Conservation (phyloP, 176 grass and related monocot genomes). For the Melocanna baccifera region DNA sequence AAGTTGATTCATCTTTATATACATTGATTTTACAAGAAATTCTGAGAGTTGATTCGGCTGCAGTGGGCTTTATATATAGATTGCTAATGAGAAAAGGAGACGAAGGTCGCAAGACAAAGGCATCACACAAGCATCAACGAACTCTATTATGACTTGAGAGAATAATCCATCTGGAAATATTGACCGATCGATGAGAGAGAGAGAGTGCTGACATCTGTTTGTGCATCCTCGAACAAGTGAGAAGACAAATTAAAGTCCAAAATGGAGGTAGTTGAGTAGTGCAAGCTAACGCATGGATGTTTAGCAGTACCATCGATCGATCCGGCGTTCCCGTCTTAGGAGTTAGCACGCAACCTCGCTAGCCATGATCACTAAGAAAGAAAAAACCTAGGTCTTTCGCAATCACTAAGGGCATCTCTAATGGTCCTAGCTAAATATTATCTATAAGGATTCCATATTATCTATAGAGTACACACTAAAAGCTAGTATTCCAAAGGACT, state of each 20-base stretch:
- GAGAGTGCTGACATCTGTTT: constrained; percentile 4
- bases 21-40: not conserved
- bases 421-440: too few species aligned
- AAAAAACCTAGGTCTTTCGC: too few species aligned
- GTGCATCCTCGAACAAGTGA: constrained; percentile 11
- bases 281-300: constrained; percentile 26
- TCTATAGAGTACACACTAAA: too few species aligned
- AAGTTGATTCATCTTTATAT: too few species aligned
- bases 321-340: too few species aligned
- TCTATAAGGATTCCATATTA: too few species aligned
- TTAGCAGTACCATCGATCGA: not conserved
- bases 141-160: constrained; percentile 41
- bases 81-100: not conserved
- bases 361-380: too few species aligned
- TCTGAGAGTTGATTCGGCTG: too few species aligned
- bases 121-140: constrained; percentile 48
- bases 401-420: too few species aligned
- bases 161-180: constrained; percentile 36
- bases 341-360: too few species aligned
- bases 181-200: constrained; percentile 7
- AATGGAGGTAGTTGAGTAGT: constrained; percentile 40
- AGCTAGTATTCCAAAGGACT: too few species aligned
- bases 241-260: constrained; percentile 24
- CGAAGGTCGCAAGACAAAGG: constrained; percentile 26
- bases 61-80: not conserved